Conservation (phyloP, 495 filamentous ascomycete genomes). For the Wilcoxina mikolae region DNA sequence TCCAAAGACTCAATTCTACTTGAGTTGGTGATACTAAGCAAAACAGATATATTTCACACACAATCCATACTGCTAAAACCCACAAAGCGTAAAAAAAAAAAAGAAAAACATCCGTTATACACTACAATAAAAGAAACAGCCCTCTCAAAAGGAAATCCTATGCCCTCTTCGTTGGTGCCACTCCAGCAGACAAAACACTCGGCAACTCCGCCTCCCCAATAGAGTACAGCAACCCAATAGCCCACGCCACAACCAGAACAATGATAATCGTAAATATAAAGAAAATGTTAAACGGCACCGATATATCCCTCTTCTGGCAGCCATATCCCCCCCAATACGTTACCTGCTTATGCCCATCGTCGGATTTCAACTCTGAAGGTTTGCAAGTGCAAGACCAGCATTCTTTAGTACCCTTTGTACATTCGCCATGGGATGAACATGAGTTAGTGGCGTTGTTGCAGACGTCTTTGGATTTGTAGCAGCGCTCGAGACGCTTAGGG, state of each 20-base stretch:
- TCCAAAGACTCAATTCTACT: neutral
- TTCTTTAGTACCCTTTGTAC: slow-evolving; percentile 37
- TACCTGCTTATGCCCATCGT: slow-evolving; percentile 32
- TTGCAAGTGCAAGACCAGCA: slow-evolving; percentile 71
- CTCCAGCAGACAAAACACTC: slow-evolving; percentile 74
- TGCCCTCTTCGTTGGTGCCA: slow-evolving; percentile 42
- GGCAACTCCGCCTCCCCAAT: slow-evolving; percentile 70
- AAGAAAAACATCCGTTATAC: neutral
- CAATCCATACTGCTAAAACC: neutral
- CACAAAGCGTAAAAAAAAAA: neutral
- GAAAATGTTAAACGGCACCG: slow-evolving; percentile 73
- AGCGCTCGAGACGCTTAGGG: slow-evolving; percentile 37
- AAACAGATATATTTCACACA: neutral
- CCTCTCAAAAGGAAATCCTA: slow-evolving; percentile 8
- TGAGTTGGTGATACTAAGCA: neutral
- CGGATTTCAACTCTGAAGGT: slow-evolving; percentile 34
- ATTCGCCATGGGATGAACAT: slow-evolving; percentile 64
- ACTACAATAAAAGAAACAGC: neutral
- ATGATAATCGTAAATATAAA: slow-evolving; percentile 51
- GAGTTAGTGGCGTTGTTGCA: slow-evolving; percentile 49
- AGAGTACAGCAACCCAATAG: slow-evolving; percentile 58
- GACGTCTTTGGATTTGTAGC: slow-evolving; percentile 46
- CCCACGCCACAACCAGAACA: slow-evolving; percentile 44
- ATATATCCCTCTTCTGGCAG: slow-evolving; percentile 87
- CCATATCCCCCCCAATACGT: slow-evolving; percentile 62